Percentiles rank a stretch among this genome's conserved stretches.
These are phyloP conservation scores for Sugiyamaella americana DNA, from an alignment of 805 yeast genomes.

Conservation along the genomic window DNA sequence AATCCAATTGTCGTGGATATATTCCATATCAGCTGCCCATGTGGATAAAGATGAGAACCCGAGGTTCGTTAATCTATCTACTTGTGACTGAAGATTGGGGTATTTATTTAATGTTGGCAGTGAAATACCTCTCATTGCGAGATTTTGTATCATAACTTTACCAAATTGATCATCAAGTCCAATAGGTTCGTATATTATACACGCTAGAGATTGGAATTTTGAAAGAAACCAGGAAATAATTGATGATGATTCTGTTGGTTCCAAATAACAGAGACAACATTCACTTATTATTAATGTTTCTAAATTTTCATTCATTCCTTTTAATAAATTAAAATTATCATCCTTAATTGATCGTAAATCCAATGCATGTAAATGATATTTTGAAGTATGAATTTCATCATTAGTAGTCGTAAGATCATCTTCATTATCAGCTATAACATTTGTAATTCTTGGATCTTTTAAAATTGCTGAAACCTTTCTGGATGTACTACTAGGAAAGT, in stretches of 20 bases:
- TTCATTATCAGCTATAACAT: constrained; percentile 21
- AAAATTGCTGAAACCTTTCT: constrained; percentile 47
- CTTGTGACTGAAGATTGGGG: constrained; percentile 42
- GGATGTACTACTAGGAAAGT: constrained; percentile 49
- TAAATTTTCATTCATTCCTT: constrained; percentile 28
- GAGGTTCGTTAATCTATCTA: constrained; percentile 31
- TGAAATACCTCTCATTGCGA: constrained; percentile 54
- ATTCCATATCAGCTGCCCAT: constrained; percentile 42
- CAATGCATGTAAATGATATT: constrained; percentile 48
- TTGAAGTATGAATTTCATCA: constrained; percentile 22
- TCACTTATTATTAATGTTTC: constrained; percentile 67
- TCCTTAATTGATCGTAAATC: constrained; percentile 44
- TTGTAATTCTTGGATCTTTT: constrained; percentile 20
- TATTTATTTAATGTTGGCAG: constrained; percentile 51
- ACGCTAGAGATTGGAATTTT: constrained; percentile 23
- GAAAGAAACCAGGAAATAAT: constrained; percentile 41
- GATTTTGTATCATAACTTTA: constrained; percentile 56
- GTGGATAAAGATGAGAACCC: constrained; percentile 24
- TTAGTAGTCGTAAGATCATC: constrained; percentile 3
- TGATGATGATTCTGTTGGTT: constrained; percentile 42
- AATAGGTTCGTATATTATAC: constrained; percentile 64
- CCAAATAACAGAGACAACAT: constrained; percentile 68
- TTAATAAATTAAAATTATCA: constrained; percentile 13
- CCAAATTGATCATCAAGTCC: constrained; percentile 60
- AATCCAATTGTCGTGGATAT: constrained; percentile 41